Percentiles rank a stretch among this genome's conserved stretches.
Conservation (phyloP, 1,139 yeast genomes). For the Debaryomycetaceae sp. region DNA sequence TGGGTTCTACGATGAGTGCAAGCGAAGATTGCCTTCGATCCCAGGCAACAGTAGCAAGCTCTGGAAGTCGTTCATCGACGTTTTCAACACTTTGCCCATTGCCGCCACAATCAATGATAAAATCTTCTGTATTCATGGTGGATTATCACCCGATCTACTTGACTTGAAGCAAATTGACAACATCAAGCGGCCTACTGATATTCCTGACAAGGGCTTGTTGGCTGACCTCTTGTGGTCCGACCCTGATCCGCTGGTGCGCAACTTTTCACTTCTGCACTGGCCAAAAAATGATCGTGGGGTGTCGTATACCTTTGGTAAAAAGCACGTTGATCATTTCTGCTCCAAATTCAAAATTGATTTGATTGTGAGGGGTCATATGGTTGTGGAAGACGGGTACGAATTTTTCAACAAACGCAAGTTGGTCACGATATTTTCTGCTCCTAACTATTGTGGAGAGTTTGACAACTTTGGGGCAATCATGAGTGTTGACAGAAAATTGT, state of each 20-base stretch:
- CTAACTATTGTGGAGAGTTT: slow-evolving; percentile 89
- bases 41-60: slow-evolving; percentile 42
- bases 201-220: slow-evolving; percentile 76
- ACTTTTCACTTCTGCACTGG: slow-evolving; percentile 52
- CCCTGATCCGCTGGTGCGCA: slow-evolving; percentile 60
- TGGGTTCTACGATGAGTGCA: slow-evolving; percentile 87
- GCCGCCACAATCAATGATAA: slow-evolving; percentile 85
- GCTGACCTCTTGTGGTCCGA: slow-evolving; percentile 89
- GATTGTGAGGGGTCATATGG: slow-evolving; percentile 87
- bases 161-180: slow-evolving; percentile 64
- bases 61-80: slow-evolving; percentile 79
- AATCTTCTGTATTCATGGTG: slow-evolving; percentile 88
- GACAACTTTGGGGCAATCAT: slow-evolving; percentile 89
- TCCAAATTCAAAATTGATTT: slow-evolving; percentile 69
- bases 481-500: slow-evolving; percentile 71
- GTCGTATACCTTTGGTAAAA: slow-evolving; percentile 72
- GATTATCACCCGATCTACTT: slow-evolving; percentile 71
- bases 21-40: slow-evolving; percentile 59
- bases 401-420: slow-evolving; percentile 73
- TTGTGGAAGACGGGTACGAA: slow-evolving; percentile 89
- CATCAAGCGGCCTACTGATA: slow-evolving; percentile 79
- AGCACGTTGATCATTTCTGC: slow-evolving; percentile 70
- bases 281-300: slow-evolving; percentile 85
- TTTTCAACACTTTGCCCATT: slow-evolving; percentile 78
- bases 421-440: slow-evolving; percentile 84